These are phyloP conservation scores for Dictyostelium purpureum DNA, from an alignment of 78 protist genomes.

Conservation along the genomic window DNA sequence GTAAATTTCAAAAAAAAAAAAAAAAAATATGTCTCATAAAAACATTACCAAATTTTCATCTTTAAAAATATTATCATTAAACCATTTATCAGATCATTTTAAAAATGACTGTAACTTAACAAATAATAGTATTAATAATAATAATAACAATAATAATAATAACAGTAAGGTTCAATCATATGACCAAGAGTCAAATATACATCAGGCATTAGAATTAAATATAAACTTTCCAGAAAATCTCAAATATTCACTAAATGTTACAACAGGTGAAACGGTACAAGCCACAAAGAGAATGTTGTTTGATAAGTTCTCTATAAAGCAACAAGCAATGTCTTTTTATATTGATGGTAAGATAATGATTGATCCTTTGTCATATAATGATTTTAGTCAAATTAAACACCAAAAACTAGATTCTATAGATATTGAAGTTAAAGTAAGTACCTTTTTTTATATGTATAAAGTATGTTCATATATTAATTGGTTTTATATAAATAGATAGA, in stretches of 20 bases:
- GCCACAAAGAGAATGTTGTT: slow-evolving; percentile 41
- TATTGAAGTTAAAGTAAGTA: slow-evolving; percentile 5
- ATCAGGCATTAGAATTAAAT: slow-evolving; percentile 21
- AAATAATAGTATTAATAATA: not conserved
- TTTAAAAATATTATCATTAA: slow-evolving; percentile 42
- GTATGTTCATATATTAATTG: no score
- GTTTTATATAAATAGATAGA: no score
- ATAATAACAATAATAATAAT: not conserved
- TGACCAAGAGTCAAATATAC: slow-evolving; percentile 79
- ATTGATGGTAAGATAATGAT: slow-evolving; percentile 31
- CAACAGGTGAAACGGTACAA: slow-evolving; percentile 64
- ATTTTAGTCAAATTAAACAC: slow-evolving; percentile 35
- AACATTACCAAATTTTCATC: slow-evolving; percentile 56
- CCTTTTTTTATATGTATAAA: not conserved
- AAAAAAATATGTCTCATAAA: slow-evolving; percentile 28
- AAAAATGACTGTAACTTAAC: not conserved
- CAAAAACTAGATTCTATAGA: slow-evolving; percentile 17
- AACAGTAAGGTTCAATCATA: slow-evolving; percentile 1
- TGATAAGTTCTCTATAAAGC: slow-evolving; percentile 33
- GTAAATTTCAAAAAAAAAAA: no score
- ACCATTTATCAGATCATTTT: slow-evolving; percentile 58
- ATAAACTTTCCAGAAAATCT: slow-evolving; percentile 36
- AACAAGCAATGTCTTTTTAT: not conserved
- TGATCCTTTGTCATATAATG: slow-evolving; percentile 71
- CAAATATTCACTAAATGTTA: not conserved